phyloP scores from a whole-genome alignment of 2,329 filamentous ascomycete genomes.

The Fusarium sp. region DNA sequence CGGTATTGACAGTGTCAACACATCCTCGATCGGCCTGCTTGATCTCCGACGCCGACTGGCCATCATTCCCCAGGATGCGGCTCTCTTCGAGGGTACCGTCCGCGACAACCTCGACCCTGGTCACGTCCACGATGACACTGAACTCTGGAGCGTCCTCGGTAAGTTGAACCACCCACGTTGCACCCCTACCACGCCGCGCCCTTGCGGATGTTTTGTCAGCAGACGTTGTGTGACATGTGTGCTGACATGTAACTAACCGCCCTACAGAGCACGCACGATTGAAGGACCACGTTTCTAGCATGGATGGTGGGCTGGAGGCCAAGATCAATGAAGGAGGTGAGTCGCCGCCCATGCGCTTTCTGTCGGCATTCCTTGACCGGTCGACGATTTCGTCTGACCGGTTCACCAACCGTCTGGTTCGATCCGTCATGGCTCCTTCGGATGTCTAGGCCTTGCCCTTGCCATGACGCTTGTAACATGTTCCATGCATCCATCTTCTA shows the following conservation, averaged over 20 bases:
- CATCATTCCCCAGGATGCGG: constrained; percentile 98
- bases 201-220: constrained; percentile 25
- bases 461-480: constrained; percentile 25
- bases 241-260: constrained; percentile 32
- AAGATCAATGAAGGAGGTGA: constrained; percentile 93
- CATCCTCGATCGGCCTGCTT: constrained; percentile 87
- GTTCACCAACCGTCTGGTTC: constrained; percentile 37
- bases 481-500: constrained; percentile 28
- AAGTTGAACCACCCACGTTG: constrained; percentile 51
- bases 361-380: constrained; percentile 39
- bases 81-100: constrained; percentile 92
- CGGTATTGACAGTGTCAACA: constrained; percentile 89
- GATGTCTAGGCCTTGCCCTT: constrained; percentile 17
- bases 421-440: constrained; percentile 17
- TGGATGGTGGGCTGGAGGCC: constrained; percentile 92
- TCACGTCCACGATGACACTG: constrained; percentile 95
- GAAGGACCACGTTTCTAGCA: constrained; percentile 86
- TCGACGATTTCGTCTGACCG: constrained; percentile 29
- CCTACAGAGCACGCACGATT: constrained; percentile 86
- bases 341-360: constrained; percentile 52
- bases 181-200: constrained; percentile 22
- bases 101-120: constrained; percentile 96
- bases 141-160: constrained; percentile 96
- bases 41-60: constrained; percentile 90
- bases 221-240: constrained; percentile 32